phyloP scores from a whole-genome alignment of 495 filamentous ascomycete genomes.

The Aspergillus wentii region DNA sequence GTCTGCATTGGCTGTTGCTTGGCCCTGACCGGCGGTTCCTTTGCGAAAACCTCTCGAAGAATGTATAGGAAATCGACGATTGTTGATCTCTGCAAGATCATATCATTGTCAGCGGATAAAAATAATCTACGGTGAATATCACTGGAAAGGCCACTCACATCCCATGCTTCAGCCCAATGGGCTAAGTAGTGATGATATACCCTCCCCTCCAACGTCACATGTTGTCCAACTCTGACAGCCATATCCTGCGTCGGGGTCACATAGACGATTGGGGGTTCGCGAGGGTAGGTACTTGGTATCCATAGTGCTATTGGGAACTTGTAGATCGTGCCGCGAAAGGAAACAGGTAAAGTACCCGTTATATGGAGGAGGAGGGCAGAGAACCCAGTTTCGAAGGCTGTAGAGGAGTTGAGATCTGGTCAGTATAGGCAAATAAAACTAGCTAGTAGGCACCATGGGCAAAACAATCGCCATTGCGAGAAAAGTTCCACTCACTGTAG shows the following conservation, averaged over 20 bases:
- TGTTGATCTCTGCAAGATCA: slow-evolving; percentile 61
- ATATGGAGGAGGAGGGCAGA: slow-evolving; percentile 86
- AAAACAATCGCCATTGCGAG: too few relatives aligned
- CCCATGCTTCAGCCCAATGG: slow-evolving; percentile 83
- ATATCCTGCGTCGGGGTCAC: slow-evolving; percentile 86
- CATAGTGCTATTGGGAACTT: slow-evolving; percentile 89
- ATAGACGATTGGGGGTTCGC: slow-evolving; percentile 78
- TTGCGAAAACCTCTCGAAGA: slow-evolving; percentile 82
- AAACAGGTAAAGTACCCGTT: slow-evolving; percentile 78
- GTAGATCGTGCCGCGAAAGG: slow-evolving; percentile 84
- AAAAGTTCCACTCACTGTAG: slow-evolving; percentile 62
- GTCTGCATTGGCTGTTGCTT: slow-evolving; percentile 46
- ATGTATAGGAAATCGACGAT: slow-evolving; percentile 77
- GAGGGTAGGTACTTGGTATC: slow-evolving; percentile 92
- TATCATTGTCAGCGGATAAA: neutral
- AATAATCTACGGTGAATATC: too few relatives aligned
- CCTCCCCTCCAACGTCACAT: slow-evolving; percentile 90
- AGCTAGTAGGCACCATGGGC: too few relatives aligned
- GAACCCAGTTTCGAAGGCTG: slow-evolving; percentile 84
- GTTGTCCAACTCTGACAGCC: slow-evolving; percentile 84
- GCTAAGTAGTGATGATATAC: slow-evolving; percentile 95
- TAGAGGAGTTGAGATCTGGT: slow-evolving; percentile 2
- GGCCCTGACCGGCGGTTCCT: slow-evolving; percentile 86
- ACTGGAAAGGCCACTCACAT: slow-evolving; percentile 76
- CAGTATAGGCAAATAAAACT: too few relatives aligned